Evolutionary conservation across 306 rosid species (phyloP).

Genomic region (Sechiopsis laciniata): DNA sequence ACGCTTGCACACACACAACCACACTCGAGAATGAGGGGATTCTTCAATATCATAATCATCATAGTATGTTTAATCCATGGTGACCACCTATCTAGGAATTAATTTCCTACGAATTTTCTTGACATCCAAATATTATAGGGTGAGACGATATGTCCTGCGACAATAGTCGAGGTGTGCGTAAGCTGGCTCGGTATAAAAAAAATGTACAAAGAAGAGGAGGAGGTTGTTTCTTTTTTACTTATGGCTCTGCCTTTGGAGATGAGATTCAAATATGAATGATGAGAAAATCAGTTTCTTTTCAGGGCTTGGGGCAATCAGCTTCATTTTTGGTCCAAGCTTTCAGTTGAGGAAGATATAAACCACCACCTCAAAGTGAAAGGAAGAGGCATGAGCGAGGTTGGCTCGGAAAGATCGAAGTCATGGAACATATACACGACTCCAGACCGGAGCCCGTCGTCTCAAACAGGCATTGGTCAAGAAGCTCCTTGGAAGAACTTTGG

Average conservation of each 20-base stretch:
- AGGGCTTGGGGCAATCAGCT: not conserved
- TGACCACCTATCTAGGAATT: too few relatives aligned
- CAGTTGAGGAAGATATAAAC: not conserved
- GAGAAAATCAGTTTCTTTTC: constrained; percentile 16
- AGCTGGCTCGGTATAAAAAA: too few relatives aligned
- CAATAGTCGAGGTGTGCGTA: too few relatives aligned
- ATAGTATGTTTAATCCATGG: too few relatives aligned
- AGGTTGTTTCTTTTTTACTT: too few relatives aligned
- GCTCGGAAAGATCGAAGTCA: constrained; percentile 49
- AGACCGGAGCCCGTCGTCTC: constrained; percentile 53
- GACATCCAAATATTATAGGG: too few relatives aligned
- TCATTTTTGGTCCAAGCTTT: constrained; percentile 11
- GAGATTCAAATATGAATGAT: too few relatives aligned
- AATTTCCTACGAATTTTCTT: too few relatives aligned
- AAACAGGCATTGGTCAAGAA: constrained; percentile 46
- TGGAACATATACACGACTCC: constrained; percentile 60
- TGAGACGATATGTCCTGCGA: too few relatives aligned
- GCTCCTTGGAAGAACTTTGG: constrained; percentile 72
- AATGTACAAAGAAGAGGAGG: not conserved
- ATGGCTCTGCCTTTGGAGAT: too few relatives aligned
- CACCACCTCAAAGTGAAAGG: not conserved
- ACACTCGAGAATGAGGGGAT: not conserved
- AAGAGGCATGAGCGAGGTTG: constrained; percentile 42
- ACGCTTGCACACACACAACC: not conserved
- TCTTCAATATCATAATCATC: not conserved